Evolutionary conservation across 1,284 basidiomycete genomes (phyloP).

Genomic region (Leccinum colubrinum): DNA sequence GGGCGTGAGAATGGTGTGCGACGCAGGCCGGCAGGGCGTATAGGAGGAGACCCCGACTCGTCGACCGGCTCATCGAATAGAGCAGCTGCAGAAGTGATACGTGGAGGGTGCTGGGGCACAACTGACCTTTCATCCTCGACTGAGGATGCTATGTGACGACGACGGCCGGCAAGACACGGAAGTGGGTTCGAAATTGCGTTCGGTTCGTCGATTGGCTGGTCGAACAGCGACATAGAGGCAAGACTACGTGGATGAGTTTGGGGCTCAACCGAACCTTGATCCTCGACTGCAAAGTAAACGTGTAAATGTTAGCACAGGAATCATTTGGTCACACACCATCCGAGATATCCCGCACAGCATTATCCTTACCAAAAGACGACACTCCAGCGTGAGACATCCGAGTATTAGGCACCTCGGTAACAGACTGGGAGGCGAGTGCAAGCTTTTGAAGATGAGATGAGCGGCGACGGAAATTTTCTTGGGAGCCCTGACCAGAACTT

Average conservation of each 20-base stretch:
- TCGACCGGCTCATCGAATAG: not conserved
- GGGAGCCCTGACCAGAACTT: not conserved
- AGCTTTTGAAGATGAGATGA: not conserved
- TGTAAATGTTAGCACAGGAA: too few species aligned
- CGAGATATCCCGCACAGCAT: too few species aligned
- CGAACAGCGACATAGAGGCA: too few species aligned
- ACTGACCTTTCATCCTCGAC: too few species aligned
- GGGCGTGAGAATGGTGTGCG: not conserved
- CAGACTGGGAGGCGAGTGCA: not conserved
- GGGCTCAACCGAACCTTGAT: too few species aligned
- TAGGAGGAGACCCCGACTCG: not conserved
- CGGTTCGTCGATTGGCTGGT: not conserved
- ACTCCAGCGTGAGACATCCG: not conserved
- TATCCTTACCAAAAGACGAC: not conserved
- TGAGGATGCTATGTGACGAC: too few species aligned
- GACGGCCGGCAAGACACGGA: too few species aligned
- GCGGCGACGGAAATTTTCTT: not conserved
- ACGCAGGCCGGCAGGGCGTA: not conserved
- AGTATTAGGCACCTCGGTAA: not conserved
- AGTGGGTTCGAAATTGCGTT: too few species aligned
- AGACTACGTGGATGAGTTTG: too few species aligned
- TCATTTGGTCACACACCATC: not conserved
- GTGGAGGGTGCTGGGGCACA: too few species aligned
- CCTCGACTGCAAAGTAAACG: too few species aligned
- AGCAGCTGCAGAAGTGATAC: not conserved